Evolutionary conservation across 2,329 filamentous ascomycete species (phyloP), one percentile per base, ranked within the genome.

Genomic region (Sclerotinia borealis): DNA sequence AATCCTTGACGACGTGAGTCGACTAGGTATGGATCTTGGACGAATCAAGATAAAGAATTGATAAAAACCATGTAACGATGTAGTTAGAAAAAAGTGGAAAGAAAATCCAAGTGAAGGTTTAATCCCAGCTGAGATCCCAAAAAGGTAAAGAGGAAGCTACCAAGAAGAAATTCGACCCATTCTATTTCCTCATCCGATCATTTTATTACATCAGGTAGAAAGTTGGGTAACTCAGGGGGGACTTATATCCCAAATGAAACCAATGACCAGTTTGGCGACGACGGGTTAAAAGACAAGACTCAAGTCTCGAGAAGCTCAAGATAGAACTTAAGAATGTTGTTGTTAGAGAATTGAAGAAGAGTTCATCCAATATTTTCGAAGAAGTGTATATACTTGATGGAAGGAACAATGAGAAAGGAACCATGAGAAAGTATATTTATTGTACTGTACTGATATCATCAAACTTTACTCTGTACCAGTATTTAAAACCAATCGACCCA

Each of bases 171-270:
- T 13, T 31, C 25, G 17, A 9, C 27, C 27, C 52, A 31, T 56
- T 56, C 52, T 31, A 56, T 56, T 56, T 43, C 52, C 52, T 34
- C 37, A 56, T 56, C 22, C 11, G 52, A 43, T 43, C 52, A 31
- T 34, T 13, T 37, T 19, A 27, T 48, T 29, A 17, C 45, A n/a
- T n/a, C n/a, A n/a, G n/a, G n/a, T n/a, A n/a, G n/a, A n/a, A n/a
- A n/a, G n/a, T n/a, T n/a, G n/a, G n/a, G n/a, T n/a, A n/a, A n/a
- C n/a, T 36, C 25, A 37, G 31, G 2, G 52, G 34, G 22, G 19
- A n/a, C n/a, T n/a, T 4, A 19, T 41, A 2, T n/a, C n/a, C n/a
- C 3, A 2, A 29, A 41, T 41, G 5, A 8, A 54, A 27, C 5
- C 19, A 15, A n/a, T 50, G 48, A 22, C 19, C 10, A 17, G 19